These are phyloP conservation scores for Coemansia pectinata DNA, from an alignment of 192 early-diverging fungal species.

Conservation along the genomic window DNA sequence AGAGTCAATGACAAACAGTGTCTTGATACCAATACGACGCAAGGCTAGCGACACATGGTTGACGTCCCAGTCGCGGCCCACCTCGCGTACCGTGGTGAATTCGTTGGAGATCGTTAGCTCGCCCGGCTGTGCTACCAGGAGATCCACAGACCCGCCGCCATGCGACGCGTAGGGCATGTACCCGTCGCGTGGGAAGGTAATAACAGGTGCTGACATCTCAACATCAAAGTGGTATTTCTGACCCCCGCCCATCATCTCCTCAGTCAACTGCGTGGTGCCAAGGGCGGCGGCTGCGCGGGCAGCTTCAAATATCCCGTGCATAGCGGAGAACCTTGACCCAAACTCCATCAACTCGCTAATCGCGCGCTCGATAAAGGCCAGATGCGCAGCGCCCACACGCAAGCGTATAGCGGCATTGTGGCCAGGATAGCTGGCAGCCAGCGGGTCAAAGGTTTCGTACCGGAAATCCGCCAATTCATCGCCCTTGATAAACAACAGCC, in stretches of 20 bases:
- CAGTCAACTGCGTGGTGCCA: constrained; percentile 75
- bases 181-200: constrained; percentile 71
- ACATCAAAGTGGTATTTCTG: constrained; percentile 83
- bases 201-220: constrained; percentile 79
- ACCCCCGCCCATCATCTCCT: constrained; percentile 61
- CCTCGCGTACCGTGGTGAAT: constrained; percentile 60
- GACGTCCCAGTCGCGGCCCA: constrained; percentile 56
- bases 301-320: constrained; percentile 86
- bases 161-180: constrained; percentile 38
- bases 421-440: constrained; percentile 67
- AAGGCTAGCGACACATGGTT: constrained; percentile 67
- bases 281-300: constrained; percentile 82
- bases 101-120: constrained; percentile 81
- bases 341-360: constrained; percentile 72
- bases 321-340: constrained; percentile 81
- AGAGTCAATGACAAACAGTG: constrained; percentile 52
- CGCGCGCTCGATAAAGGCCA: constrained; percentile 80
- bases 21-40: constrained; percentile 61
- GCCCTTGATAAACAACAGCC: constrained; percentile 82
- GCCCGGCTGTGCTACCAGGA: constrained; percentile 80
- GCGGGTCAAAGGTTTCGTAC: constrained; percentile 77
- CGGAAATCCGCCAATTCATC: constrained; percentile 80
- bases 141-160: constrained; percentile 48
- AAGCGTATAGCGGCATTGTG: constrained; percentile 81
- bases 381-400: constrained; percentile 74